Percentiles rank a stretch among this genome's conserved stretches.
phyloP scores from a whole-genome alignment of 768 basidiomycete species.

The Leccinum boreale region DNA sequence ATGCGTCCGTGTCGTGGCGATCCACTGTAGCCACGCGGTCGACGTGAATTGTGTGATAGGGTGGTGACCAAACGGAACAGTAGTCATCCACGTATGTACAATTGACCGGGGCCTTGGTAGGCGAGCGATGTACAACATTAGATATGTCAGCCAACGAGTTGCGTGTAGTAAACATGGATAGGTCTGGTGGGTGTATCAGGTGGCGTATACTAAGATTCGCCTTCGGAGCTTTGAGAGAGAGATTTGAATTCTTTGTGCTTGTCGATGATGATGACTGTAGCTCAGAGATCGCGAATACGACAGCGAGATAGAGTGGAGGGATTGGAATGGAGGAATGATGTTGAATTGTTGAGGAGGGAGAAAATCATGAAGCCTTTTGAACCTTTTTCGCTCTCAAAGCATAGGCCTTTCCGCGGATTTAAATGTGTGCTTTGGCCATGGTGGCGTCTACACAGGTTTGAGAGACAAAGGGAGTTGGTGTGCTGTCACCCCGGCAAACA shows the following conservation, averaged over 20 bases:
- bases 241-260: constrained; percentile 2
- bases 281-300: constrained; percentile 7
- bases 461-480: constrained; percentile 20
- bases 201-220: constrained; percentile 5
- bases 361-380: constrained; percentile 16
- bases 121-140: not conserved
- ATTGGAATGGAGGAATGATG: not conserved
- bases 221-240: not conserved
- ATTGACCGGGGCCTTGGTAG: not conserved
- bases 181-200: constrained; percentile 11
- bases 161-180: constrained; percentile 3
- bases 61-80: constrained; percentile 8
- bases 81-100: not conserved
- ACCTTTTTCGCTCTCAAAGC: constrained; percentile 6
- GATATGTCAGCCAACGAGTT: constrained; percentile 6
- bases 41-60: constrained; percentile 6
- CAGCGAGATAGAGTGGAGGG: not conserved
- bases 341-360: not conserved
- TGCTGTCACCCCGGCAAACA: constrained; percentile 16
- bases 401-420: constrained; percentile 2
- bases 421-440: constrained; percentile 16
- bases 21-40: constrained; percentile 17
- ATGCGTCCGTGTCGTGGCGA: constrained; percentile 29
- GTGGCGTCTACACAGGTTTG: constrained; percentile 7
- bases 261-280: not conserved